Base-by-base conservation (phyloP, 257 asterid genomes). In the Scutellaria minor region DNA sequence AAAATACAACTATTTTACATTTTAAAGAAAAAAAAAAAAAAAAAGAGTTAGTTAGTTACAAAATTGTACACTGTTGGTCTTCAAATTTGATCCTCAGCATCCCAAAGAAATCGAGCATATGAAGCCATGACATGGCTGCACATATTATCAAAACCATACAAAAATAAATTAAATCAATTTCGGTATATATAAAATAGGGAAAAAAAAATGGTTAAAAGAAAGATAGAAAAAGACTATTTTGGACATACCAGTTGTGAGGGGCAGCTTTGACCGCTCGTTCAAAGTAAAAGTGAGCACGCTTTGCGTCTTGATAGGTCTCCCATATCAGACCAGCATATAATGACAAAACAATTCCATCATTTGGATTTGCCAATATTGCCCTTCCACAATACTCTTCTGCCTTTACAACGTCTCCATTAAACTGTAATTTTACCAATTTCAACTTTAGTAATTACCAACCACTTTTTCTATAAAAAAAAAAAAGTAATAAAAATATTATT, bases 71-170 rank as follows among this genome's bases (percentile, higher is more conserved):
- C 13, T 64, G 48, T 13, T 64, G 77, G 12, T 15, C 58, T 66
- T 66, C 78, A 6, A 31, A 60, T 70, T 27, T 81, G 78, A 13
- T 77, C 84, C 42, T 74, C 90, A 7, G 75, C 77, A n/a, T 85
- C 87, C 93, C 93, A 87, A 15, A 87, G 88, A 81, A 87, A 87
- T 37, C 77, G 77, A 13, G 92, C 92, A 64, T 87, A 83, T 46
- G 92, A 85, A 37, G 87, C 90, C 85, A 77, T 45, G 47, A 85
- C 83, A 70, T 77, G 66, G 70, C 90, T 85, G 87, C 68, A 79
- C 13, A 22, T 6, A 39, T 9, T 52, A 2, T 3, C 18, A 3
- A 45, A 41, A 11, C 1, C 8, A 40, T 13, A 58, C 3, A 11
- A 10, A 20, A 9, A 9, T 1, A 24, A 24, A 9, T 18, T 1